Evolutionary conservation across 192 early-diverging fungal species (phyloP).

Genomic region (Anaeromyces robustus): DNA sequence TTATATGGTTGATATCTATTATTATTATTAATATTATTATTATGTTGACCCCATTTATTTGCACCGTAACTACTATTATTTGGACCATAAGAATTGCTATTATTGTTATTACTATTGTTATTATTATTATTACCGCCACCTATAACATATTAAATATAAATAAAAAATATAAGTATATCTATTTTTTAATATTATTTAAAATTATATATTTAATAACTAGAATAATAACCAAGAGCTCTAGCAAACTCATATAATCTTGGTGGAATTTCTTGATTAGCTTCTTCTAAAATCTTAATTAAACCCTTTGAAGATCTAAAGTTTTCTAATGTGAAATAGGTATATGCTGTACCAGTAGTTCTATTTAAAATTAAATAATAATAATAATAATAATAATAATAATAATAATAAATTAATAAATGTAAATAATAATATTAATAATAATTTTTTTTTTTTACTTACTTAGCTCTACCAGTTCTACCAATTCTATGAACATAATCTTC

Average conservation of each 20-base stretch:
- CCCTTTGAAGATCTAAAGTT: conserved; percentile 29
- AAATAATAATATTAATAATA: neutral
- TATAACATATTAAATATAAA: too few species aligned
- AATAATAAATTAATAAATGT: too few species aligned
- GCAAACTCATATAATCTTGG: conserved; percentile 6
- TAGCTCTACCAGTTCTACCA: conserved; percentile 3
- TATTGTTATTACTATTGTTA: too few species aligned
- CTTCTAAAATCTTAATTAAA: conserved; percentile 31
- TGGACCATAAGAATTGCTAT: too few species aligned
- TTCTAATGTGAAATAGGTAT: conserved; percentile 40
- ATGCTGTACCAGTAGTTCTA: conserved; percentile 33
- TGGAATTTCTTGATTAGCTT: conserved; percentile 37
- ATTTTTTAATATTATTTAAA: too few species aligned
- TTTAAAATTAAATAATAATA: conserved; percentile 7
- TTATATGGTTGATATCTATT: too few species aligned
- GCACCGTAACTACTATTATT: too few species aligned
- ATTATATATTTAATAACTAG: neutral
- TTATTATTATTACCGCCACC: too few species aligned
- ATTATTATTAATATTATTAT: too few species aligned
- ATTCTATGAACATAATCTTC: conserved; percentile 9
- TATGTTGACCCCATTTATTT: too few species aligned
- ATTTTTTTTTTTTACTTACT: conserved; percentile 1
- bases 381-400: conserved; percentile 2
- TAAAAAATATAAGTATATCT: too few species aligned
- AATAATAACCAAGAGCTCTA: neutral